Percentiles rank a stretch among this genome's conserved stretches.
These are phyloP conservation scores for Hyphodiscus sp. DNA, from an alignment of 2,329 filamentous ascomycete genomes.

Conservation along the genomic window DNA sequence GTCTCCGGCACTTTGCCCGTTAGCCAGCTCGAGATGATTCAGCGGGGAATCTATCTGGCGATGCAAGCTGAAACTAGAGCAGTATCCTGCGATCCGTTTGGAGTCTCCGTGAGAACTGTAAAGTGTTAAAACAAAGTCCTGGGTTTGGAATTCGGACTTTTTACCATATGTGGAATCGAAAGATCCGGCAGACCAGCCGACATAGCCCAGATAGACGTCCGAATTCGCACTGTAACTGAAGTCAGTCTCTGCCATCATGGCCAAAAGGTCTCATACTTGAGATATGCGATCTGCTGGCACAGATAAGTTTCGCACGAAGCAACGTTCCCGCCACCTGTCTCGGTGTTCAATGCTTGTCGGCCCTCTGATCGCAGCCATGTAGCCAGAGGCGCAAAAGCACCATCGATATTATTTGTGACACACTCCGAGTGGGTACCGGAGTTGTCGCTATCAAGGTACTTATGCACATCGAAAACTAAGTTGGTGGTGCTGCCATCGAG, in stretches of 20 bases:
- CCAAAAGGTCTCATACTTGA: slow-evolving; percentile 22
- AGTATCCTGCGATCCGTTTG: slow-evolving; percentile 19
- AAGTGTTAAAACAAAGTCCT: background rate
- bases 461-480: slow-evolving; percentile 54
- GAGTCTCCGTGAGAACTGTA: slow-evolving; percentile 20
- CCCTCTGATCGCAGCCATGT: slow-evolving; percentile 41
- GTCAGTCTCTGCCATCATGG: background rate
- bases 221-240: slow-evolving; percentile 25
- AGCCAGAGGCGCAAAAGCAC: slow-evolving; percentile 41
- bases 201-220: slow-evolving; percentile 34
- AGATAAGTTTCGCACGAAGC: slow-evolving; percentile 29
- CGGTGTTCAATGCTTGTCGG: slow-evolving; percentile 44
- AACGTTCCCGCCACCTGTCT: slow-evolving; percentile 40
- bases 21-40: background rate
- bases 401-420: slow-evolving; percentile 43
- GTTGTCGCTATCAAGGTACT: slow-evolving; percentile 53
- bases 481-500: slow-evolving; percentile 50
- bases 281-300: slow-evolving; percentile 28
- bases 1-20: background rate
- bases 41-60: slow-evolving; percentile 3
- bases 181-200: slow-evolving; percentile 33
- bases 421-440: slow-evolving; percentile 47
- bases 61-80: slow-evolving; percentile 22
- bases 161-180: slow-evolving; percentile 25
- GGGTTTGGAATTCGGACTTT: background rate